Evolutionary conservation across 2,329 filamentous ascomycete genomes (phyloP).

Genomic region (Drechslerella stenobrocha): DNA sequence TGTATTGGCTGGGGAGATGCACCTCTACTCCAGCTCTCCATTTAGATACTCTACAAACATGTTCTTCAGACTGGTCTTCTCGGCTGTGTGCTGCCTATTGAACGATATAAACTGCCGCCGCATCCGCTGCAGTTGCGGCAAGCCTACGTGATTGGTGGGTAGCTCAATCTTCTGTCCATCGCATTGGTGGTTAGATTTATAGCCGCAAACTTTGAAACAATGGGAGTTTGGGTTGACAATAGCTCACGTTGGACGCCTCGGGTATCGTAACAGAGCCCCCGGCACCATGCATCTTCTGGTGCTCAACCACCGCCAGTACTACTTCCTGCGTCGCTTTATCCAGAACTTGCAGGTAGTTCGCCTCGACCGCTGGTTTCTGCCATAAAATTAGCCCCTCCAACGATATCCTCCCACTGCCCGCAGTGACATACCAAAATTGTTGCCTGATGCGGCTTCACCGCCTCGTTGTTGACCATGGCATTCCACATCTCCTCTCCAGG

Average conservation of each 20-base stretch:
- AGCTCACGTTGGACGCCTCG: conserved; percentile 30
- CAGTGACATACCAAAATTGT: conserved; percentile 64
- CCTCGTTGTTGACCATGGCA: conserved; percentile 64
- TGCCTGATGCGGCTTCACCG: conserved; percentile 72
- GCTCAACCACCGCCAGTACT: conserved; percentile 68
- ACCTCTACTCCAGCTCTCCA: conserved; percentile 55
- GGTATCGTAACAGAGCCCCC: conserved; percentile 32
- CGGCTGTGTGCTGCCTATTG: conserved; percentile 69
- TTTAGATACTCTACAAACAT: conserved; percentile 70
- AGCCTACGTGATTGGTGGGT: conserved; percentile 67
- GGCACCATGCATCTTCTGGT: conserved; percentile 49
- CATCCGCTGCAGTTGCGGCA: conserved; percentile 76
- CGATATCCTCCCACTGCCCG: conserved; percentile 15
- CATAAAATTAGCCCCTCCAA: conserved; percentile 1
- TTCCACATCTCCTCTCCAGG: conserved; percentile 74
- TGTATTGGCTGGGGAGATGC: neutral
- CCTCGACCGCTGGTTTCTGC: conserved; percentile 64
- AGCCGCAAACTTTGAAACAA: conserved; percentile 53
- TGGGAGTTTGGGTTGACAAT: neutral
- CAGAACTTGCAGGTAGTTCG: conserved; percentile 77
- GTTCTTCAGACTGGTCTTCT: conserved; percentile 63
- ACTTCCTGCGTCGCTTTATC: conserved; percentile 79
- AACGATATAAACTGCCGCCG: conserved; percentile 75
- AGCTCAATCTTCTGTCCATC: conserved; percentile 64
- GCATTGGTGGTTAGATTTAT: conserved; percentile 49